Evolutionary conservation across 2,329 filamentous ascomycete genomes (phyloP), one percentile per base, ranked within the genome.

Genomic region (Exophiala bonariae): DNA sequence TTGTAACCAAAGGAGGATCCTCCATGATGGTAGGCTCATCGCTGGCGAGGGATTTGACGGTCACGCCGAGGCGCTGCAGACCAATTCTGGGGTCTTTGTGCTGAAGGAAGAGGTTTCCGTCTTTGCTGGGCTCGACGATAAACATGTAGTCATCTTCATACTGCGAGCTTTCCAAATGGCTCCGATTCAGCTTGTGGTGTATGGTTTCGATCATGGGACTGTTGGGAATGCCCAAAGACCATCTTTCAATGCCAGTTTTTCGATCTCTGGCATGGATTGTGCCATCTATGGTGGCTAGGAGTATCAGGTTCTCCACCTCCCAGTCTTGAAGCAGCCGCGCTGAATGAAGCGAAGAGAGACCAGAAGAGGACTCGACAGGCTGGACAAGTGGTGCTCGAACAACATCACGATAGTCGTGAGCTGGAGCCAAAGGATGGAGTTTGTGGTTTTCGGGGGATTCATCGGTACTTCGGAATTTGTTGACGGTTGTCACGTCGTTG

Each of bases 301-400:
- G 89, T 76, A 97, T 88, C 82, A 96, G 95, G 79, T 97, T 91
- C 88, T 97, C 92, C 75, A 96, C 91, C 87, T 96, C 89, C 92
- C 92, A 97, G 76, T 96, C 92, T 82, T 91, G 86, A 81, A 97
- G 79, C 79, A 86, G 95, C 83, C 92, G 91, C 91, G 90, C 92
- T 86, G 80, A 79, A 68, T 88, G 86, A 85, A 85, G 87, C 87
- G 87, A 85, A 76, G 86, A 81, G 71, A 87, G 77, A 63, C 83
- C 83, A 68, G 78, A 75, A 68, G 78, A 75, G 47, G 73, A 71
- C 66, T 78, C 79, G 73, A 79, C 81, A 67, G 77, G 75, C 74
- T 82, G 81, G 79, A 82, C 83, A 82, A 82, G 82, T 82, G 87
- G 88, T 89, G 90, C 91, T 96, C 89, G 82, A 79, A 96, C 91